A percentile compares a stretch with the other conserved stretches of the same genome.
Evolutionary conservation across 805 yeast genomes (phyloP).

Genomic region (Schizosaccharomyces japonicus): DNA sequence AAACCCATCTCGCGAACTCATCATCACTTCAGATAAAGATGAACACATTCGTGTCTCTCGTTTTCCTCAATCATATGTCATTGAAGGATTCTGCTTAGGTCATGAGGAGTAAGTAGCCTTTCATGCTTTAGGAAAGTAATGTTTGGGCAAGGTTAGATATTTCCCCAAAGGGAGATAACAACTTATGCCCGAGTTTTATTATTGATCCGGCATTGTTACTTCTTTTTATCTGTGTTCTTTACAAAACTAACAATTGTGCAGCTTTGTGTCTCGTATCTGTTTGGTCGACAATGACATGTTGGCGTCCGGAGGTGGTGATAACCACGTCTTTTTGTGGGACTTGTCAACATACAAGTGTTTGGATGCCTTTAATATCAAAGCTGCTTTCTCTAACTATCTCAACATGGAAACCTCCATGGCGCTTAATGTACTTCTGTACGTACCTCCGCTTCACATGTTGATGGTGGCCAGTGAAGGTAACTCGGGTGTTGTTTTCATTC

Average conservation of each 20-base stretch:
- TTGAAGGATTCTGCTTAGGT: slow-evolving; percentile 68
- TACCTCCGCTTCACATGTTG: not conserved
- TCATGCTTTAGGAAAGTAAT: no score
- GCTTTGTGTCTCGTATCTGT: slow-evolving; percentile 33
- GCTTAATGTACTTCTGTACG: not conserved
- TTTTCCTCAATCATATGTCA: slow-evolving; percentile 54
- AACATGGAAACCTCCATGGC: not conserved
- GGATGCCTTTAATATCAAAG: not conserved
- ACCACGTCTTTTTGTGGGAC: slow-evolving; percentile 47
- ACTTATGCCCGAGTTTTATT: no score
- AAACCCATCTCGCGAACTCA: slow-evolving; percentile 21
- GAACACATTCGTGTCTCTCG: slow-evolving; percentile 76
- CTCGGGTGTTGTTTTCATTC: not conserved
- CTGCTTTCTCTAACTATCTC: not conserved
- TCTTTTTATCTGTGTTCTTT: no score
- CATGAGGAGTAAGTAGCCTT: slow-evolving; percentile 37
- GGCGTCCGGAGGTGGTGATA: slow-evolving; percentile 84
- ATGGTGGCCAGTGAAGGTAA: not conserved
- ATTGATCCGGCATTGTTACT: no score
- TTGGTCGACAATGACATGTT: slow-evolving; percentile 29
- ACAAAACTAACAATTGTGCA: not conserved
- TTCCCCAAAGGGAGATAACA: no score
- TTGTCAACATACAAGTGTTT: slow-evolving; percentile 14
- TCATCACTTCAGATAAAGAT: slow-evolving; percentile 77
- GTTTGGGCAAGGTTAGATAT: no score